Conservation (phyloP, 2,329 filamentous ascomycete species). For the Zymoseptoria brevis region DNA sequence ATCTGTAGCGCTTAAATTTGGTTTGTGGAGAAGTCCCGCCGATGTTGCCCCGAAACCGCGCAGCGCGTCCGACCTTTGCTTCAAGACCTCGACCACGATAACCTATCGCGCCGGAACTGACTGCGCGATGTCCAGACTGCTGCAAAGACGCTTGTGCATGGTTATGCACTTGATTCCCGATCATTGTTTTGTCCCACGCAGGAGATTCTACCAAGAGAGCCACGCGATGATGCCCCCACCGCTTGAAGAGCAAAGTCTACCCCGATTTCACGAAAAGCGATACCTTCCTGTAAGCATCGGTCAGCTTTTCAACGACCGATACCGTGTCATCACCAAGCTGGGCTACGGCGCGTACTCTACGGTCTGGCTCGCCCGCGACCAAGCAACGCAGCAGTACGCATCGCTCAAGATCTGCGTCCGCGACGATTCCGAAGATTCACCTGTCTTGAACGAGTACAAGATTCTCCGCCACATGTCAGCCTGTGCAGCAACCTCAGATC, state of each 20-base stretch:
- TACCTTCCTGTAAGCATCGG: slow-evolving; percentile 32
- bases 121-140: background rate
- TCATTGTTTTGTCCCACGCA: too few relatives aligned
- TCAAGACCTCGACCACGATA: too few relatives aligned
- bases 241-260: slow-evolving; percentile 11
- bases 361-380: slow-evolving; percentile 35
- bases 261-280: slow-evolving; percentile 16
- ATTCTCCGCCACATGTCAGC: background rate
- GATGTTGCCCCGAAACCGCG: too few relatives aligned
- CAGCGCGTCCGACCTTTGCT: too few relatives aligned
- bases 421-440: background rate
- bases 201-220: background rate
- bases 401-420: slow-evolving; percentile 3
- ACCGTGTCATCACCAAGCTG: slow-evolving; percentile 35
- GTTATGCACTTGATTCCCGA: background rate
- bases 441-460: slow-evolving; percentile 1
- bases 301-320: slow-evolving; percentile 25
- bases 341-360: slow-evolving; percentile 36
- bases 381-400: slow-evolving; percentile 9
- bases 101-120: too few relatives aligned
- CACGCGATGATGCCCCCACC: background rate
- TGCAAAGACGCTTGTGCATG: background rate
- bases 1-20: too few relatives aligned
- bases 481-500: background rate
- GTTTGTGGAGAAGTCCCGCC: too few relatives aligned